Evolutionary conservation across 164 flowering plant species (phyloP), one percentile per base, ranked within the genome.

Genomic region (Dillenia turbinata): DNA sequence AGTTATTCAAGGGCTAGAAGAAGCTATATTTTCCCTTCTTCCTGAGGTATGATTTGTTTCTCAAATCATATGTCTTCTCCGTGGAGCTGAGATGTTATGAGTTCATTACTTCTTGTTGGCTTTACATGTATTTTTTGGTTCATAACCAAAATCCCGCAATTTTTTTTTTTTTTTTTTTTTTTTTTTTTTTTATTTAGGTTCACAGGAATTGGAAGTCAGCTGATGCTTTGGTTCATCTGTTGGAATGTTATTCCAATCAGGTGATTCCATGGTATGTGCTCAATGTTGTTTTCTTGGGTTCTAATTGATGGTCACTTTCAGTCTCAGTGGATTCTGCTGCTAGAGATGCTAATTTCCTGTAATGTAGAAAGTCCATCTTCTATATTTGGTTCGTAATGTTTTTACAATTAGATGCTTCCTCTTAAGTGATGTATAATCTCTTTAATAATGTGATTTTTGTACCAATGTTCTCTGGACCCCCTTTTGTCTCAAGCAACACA

Each of bases 181-280:
- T 66, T 13, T 10, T 47, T 1, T 62, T 69, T 26, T 33, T 55
- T 72, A 22, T 53, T 16, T 73, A 93, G 98, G 81, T 72, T 55
- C 56, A 77, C 63, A 88, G 86, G 60, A 77, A 85, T 70, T 9
- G 44, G 8, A 73, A 75, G 59, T 63, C 80, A 54, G 66, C 69
- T 43, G 76, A 78, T 54, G 63, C 60, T 12, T 48, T 66, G 65
- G 57, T 76, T 62, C 73, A 70, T 59, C 78, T 94, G 63, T 69
- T 91, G 78, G 79, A 85, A 58, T 83, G 84, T 79, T 87, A 75
- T 71, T 70, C 86, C 17, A 54, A 48, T 51, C 81, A 80, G 73
- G 69, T 87, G 69, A 80, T 91, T 57, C 90, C 95, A 64, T 73
- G 97, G 99, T 94, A 87, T 55, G 71, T 6, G 13, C 50, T 55